Evolutionary conservation across 371 early-diverging fungal species (phyloP).

Genomic region (Mortierella sp.): DNA sequence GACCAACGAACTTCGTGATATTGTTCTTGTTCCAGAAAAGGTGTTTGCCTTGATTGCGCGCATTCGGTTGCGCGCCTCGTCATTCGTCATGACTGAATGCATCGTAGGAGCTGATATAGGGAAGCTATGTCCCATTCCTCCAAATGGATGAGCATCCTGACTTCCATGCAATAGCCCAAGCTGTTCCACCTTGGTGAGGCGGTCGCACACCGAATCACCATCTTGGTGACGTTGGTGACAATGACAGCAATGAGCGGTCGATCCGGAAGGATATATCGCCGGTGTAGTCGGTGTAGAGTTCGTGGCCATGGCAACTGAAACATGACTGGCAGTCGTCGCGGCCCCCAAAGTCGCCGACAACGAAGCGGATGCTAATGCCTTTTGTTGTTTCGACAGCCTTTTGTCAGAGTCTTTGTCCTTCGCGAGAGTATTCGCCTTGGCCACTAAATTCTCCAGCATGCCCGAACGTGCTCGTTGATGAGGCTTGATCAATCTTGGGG

Average conservation of each 20-base stretch:
- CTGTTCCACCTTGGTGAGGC: background rate
- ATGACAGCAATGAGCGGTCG: background rate
- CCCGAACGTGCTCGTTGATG: slow-evolving; percentile 63
- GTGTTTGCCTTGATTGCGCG: slow-evolving; percentile 2
- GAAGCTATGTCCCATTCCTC: background rate
- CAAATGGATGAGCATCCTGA: background rate
- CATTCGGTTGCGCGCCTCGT: slow-evolving; percentile 1
- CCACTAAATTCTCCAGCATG: slow-evolving; percentile 58
- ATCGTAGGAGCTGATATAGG: background rate
- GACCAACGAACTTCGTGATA: slow-evolving; percentile 19
- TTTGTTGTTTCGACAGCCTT: slow-evolving; percentile 25
- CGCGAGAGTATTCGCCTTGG: slow-evolving; percentile 46
- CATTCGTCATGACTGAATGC: background rate
- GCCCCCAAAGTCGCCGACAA: background rate
- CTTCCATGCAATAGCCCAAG: background rate
- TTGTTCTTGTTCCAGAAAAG: slow-evolving; percentile 1
- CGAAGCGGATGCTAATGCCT: background rate
- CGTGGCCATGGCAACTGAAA: background rate
- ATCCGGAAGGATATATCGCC: too few relatives aligned
- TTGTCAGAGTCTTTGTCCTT: slow-evolving; percentile 41
- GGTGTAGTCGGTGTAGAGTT: too few relatives aligned
- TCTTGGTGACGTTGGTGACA: background rate
- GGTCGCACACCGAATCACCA: too few relatives aligned
- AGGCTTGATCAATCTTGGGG: slow-evolving; percentile 69
- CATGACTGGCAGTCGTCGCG: background rate